These are phyloP conservation scores for Talaromyces trachyspermus DNA, from an alignment of 495 filamentous ascomycete species.

Conservation along the genomic window DNA sequence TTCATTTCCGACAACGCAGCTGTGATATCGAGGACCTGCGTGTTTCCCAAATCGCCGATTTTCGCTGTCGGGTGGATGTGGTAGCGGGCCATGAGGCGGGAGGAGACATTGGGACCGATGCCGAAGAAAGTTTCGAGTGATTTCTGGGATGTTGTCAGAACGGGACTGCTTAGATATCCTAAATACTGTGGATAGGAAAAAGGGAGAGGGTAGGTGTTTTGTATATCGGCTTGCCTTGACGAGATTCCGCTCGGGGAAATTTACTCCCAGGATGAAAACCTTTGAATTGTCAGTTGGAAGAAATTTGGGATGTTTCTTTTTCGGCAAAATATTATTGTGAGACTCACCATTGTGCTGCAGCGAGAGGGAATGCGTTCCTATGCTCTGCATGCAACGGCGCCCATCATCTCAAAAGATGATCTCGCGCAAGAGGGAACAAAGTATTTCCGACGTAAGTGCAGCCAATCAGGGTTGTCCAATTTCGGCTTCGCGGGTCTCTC, in stretches of 20 bases:
- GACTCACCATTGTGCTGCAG: conserved; percentile 2
- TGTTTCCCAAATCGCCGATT: conserved; percentile 60
- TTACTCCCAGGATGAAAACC: conserved; percentile 81
- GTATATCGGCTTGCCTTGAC: conserved; percentile 55
- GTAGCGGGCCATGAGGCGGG: conserved; percentile 74
- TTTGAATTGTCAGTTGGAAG: conserved; percentile 6
- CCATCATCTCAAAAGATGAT: too few relatives aligned
- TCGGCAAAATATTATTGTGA: not conserved
- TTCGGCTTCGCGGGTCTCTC: too few relatives aligned
- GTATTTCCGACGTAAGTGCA: not conserved
- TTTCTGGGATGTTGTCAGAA: conserved; percentile 47
- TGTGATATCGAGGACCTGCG: conserved; percentile 71
- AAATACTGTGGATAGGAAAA: too few relatives aligned
- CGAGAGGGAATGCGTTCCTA: too few relatives aligned
- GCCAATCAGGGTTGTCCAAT: conserved; percentile 4
- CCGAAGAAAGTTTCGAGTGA: conserved; percentile 86
- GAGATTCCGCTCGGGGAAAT: conserved; percentile 74
- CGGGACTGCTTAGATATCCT: too few relatives aligned
- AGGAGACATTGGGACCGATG: conserved; percentile 63
- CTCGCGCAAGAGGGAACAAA: conserved; percentile 1
- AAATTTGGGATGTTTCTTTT: not conserved
- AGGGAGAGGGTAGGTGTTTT: conserved; percentile 10
- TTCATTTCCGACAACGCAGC: conserved; percentile 84
- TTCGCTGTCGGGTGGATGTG: conserved; percentile 75
- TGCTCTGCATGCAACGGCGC: too few relatives aligned